Conservation (phyloP, 768 basidiomycete species). For the Panellus pusillus region DNA sequence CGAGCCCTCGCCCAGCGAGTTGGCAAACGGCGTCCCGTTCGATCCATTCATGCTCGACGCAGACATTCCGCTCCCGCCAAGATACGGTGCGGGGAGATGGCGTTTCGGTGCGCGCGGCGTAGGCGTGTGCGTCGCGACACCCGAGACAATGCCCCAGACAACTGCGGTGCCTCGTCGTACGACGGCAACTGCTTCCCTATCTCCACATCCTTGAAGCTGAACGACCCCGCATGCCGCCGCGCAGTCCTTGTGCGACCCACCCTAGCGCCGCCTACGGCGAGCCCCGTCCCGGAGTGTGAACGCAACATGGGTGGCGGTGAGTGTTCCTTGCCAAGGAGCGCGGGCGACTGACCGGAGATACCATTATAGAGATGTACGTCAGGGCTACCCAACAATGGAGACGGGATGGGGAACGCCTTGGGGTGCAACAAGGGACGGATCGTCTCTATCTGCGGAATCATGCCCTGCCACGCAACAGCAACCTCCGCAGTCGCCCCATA, state of each 20-base stretch:
- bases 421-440: slow-evolving; percentile 62
- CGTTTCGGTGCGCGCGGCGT: slow-evolving; percentile 54
- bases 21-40: neutral
- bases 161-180: slow-evolving; percentile 46
- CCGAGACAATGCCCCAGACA: slow-evolving; percentile 37
- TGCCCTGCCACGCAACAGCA: slow-evolving; percentile 77
- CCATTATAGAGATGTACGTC: slow-evolving; percentile 7
- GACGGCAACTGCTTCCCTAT: slow-evolving; percentile 79
- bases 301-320: slow-evolving; percentile 9
- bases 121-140: slow-evolving; percentile 36
- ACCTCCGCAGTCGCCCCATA: slow-evolving; percentile 91
- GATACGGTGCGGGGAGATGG: slow-evolving; percentile 39
- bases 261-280: slow-evolving; percentile 2
- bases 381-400: slow-evolving; percentile 18
- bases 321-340: slow-evolving; percentile 7
- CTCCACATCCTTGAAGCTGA: slow-evolving; percentile 90
- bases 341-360: neutral
- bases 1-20: slow-evolving; percentile 14
- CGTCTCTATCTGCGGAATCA: slow-evolving; percentile 68
- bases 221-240: slow-evolving; percentile 90
- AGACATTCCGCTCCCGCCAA: slow-evolving; percentile 19
- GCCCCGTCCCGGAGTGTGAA: slow-evolving; percentile 3
- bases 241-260: slow-evolving; percentile 52
- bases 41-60: slow-evolving; percentile 1
- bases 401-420: slow-evolving; percentile 27